Evolutionary conservation across 2,329 filamentous ascomycete species (phyloP), one percentile per base, ranked within the genome.

Genomic region (Trichoderma brevicompactum): DNA sequence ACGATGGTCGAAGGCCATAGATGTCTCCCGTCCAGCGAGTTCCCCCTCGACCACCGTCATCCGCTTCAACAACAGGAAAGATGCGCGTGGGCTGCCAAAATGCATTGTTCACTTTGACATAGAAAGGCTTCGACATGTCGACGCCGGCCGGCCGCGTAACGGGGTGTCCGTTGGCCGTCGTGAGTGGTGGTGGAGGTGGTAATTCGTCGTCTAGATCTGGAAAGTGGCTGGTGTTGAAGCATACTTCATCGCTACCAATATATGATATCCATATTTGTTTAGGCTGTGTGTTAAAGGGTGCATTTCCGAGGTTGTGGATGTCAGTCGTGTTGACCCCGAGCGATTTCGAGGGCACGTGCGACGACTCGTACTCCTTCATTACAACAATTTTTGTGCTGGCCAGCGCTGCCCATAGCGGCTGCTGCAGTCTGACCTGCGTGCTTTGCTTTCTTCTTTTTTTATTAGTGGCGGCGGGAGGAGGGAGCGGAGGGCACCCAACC

Each of bases 311-410:
- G 77, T 92, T 90, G 78, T 92, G 89, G 74, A 90, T 88, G 73
- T 92, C 89, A 73, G 88, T 92, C 71, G 88, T 88, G 74, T 91
- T 89, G 70, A 90, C 88, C 72, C 89, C 89, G 38, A 86, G 87
- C 58, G 88, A 89, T 78, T 93, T 91, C 64, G 87, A 86, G 67
- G 89, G 85, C 65, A 89, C 88, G 75, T 91, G 88, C 70, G 91
- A 94, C 75, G 96, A 86, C 79, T 93, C 90, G 72, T 92, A 92
- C 78, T 93, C 94, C 80, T 96, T 95, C 74, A 96, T 89, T 79
- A 97, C 92, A 72, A 95, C 94, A 75, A 97, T 94, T 83, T 97
- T 97, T 74, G 94, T 97, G 79, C 92, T 97, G 59, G 94, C 94
- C 71, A 97, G 86, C 54, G 94, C 94, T 69, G 94, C 92, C 94